Evolutionary conservation across 441 rosid species (phyloP).

Genomic region (Croton laevigatus): DNA sequence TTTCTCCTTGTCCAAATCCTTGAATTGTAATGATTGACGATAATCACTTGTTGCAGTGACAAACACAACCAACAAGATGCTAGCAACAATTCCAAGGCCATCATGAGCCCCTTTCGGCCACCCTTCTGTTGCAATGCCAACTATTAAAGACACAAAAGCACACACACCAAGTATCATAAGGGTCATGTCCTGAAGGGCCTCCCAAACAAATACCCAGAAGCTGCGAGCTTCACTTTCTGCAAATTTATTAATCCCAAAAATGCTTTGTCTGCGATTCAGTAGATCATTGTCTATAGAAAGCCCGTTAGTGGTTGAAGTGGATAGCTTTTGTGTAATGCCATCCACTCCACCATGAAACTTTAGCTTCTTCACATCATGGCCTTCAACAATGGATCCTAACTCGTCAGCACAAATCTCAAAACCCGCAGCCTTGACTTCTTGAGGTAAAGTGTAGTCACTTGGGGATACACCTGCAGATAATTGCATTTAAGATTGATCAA

Average conservation of each 20-base stretch:
- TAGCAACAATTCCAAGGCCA: conserved; percentile 49
- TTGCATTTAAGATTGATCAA: conserved; percentile 6
- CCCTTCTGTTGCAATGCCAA: conserved; percentile 50
- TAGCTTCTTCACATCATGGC: conserved; percentile 71
- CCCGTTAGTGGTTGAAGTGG: conserved; percentile 52
- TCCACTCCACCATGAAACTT: conserved; percentile 68
- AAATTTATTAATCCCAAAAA: conserved; percentile 74
- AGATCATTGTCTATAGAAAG: conserved; percentile 34
- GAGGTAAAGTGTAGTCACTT: conserved; percentile 68
- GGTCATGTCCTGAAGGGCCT: conserved; percentile 50
- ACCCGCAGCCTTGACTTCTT: conserved; percentile 74
- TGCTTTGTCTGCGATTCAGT: conserved; percentile 51
- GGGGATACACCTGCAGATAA: conserved; percentile 52
- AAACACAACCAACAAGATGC: conserved; percentile 39
- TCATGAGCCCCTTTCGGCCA: conserved; percentile 45
- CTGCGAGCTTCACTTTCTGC: conserved; percentile 54
- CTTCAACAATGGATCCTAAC: conserved; percentile 75
- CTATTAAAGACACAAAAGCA: conserved; percentile 42
- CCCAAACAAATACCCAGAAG: conserved; percentile 57
- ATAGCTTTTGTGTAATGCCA: conserved; percentile 67
- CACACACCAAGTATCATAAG: conserved; percentile 40
- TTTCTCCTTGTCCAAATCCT: conserved; percentile 35
- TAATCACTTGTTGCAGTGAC: conserved; percentile 45
- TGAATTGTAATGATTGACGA: conserved; percentile 40
- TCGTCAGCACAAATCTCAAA: conserved; percentile 79